These are phyloP conservation scores for Rhynchosporium graminicola DNA, from an alignment of 2,329 filamentous ascomycete genomes.

Conservation along the genomic window DNA sequence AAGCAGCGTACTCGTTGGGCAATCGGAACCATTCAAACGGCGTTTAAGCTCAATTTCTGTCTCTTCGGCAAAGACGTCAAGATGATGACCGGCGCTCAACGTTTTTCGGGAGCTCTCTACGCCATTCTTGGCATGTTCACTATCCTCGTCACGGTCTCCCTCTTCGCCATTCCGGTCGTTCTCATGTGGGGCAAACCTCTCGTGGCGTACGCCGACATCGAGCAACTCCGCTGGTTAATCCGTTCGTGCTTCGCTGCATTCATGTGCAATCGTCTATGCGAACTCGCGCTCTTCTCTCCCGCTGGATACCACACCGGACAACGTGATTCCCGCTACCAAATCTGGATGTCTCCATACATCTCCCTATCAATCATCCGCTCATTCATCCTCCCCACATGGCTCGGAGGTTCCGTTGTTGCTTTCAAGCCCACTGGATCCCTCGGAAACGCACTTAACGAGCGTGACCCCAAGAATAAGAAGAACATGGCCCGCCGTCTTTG, in stretches of 20 bases:
- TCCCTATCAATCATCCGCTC: slow-evolving; percentile 58
- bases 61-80: slow-evolving; percentile 54
- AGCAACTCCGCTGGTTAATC: slow-evolving; percentile 60
- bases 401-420: slow-evolving; percentile 58
- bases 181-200: slow-evolving; percentile 57
- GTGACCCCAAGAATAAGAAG: slow-evolving; percentile 52
- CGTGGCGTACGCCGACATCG: slow-evolving; percentile 54
- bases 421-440: slow-evolving; percentile 64
- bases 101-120: slow-evolving; percentile 60
- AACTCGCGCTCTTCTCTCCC: slow-evolving; percentile 59
- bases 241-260: slow-evolving; percentile 55
- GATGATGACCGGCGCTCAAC: slow-evolving; percentile 56
- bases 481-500: slow-evolving; percentile 55
- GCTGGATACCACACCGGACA: slow-evolving; percentile 61
- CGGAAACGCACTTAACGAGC: slow-evolving; percentile 57
- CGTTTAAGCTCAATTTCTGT: slow-evolving; percentile 61
- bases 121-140: slow-evolving; percentile 57
- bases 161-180: slow-evolving; percentile 61
- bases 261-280: slow-evolving; percentile 55
- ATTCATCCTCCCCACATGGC: slow-evolving; percentile 59
- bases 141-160: slow-evolving; percentile 53
- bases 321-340: slow-evolving; percentile 55
- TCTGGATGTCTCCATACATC: slow-evolving; percentile 66
- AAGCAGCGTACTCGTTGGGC: slow-evolving; percentile 60
- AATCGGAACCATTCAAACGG: slow-evolving; percentile 59